Evolutionary conservation across 2,329 filamentous ascomycete species (phyloP), one percentile per base, ranked within the genome.

Genomic region (Nigrospora osmanthi): DNA sequence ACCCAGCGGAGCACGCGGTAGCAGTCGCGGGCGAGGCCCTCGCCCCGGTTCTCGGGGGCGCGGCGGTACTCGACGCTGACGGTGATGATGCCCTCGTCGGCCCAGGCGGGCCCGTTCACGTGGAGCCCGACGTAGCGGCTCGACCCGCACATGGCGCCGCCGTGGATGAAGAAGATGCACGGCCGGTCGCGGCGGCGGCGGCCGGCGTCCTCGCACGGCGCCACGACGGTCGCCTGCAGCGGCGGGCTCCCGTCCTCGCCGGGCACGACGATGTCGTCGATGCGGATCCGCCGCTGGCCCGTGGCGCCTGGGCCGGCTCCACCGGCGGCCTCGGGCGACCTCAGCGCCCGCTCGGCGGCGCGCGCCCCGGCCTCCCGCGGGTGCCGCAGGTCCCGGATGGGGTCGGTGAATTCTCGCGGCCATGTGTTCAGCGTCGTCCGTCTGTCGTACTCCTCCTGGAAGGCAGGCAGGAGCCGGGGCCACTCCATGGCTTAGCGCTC

Each of bases 1-100:
- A 61, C 46, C 63, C 63, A 68, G 17, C 57, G 46, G 4, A 68
- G 46, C 11, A 56, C 61, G 7, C 63, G 59, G 49, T 69, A 68
- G 47, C 65, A 62, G 51, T 76, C 69, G 47, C 53, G 50, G 10
- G 49, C 56, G 5, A 55, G 55, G 42, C 54, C 49, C 34, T 55
- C 55, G 38, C 58, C 58, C 6, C 48, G 51, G 42, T 51, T 55
- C 46, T 62, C 59, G 23, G 59, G 59, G 38, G 59, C 58, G 39
- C 56, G 57, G 39, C 58, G 57, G 38, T 62, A 62, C 49, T 62
- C 59, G 43, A 61, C 56, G 48, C 58, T 61, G 35, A 62, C 49
- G 39, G 54, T 57, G 52, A 60, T 55, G 41, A 57, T 58, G 35
- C 54, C 53, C 33, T 59, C 55, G 42, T 47, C 50, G 19, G 58